Percentiles rank a stretch among this genome's conserved stretches.
Conservation (phyloP, 2,329 filamentous ascomycete species). For the Penicillium olsonii region DNA sequence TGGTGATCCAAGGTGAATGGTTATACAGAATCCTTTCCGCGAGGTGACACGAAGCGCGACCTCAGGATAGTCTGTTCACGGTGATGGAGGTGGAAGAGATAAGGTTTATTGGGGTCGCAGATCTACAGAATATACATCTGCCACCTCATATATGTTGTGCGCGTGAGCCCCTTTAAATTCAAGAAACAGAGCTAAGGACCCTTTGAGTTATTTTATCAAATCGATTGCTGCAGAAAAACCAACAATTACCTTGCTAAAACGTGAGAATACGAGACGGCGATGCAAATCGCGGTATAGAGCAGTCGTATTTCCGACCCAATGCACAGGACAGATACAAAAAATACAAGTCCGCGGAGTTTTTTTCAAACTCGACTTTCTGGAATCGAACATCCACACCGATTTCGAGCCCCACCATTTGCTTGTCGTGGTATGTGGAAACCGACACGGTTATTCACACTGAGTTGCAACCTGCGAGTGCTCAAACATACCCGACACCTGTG, state of each 20-base stretch:
- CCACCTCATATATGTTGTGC: neutral
- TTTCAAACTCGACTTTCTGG: slow-evolving; percentile 15
- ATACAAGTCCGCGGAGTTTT: slow-evolving; percentile 9
- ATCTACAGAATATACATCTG: neutral
- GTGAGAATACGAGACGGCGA: neutral
- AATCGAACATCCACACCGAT: neutral
- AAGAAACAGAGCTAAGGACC: neutral
- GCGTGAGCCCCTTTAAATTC: neutral
- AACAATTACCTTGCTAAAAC: too few species aligned
- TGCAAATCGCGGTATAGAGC: neutral
- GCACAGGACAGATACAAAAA: neutral
- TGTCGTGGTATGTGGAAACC: slow-evolving; percentile 36
- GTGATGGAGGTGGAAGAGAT: neutral
- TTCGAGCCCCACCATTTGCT: slow-evolving; percentile 7
- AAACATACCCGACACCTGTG: slow-evolving; percentile 14
- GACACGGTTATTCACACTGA: slow-evolving; percentile 17
- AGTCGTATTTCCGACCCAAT: neutral
- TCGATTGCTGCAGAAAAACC: too few species aligned
- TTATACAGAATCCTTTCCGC: neutral
- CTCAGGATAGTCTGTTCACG: neutral
- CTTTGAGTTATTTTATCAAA: neutral
- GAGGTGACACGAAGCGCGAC: neutral
- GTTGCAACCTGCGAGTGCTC: slow-evolving; percentile 10
- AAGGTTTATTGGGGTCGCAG: neutral
- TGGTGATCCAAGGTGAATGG: neutral